Evolutionary conservation across 2,329 filamentous ascomycete species (phyloP).

Genomic region (Venturia pyrina): DNA sequence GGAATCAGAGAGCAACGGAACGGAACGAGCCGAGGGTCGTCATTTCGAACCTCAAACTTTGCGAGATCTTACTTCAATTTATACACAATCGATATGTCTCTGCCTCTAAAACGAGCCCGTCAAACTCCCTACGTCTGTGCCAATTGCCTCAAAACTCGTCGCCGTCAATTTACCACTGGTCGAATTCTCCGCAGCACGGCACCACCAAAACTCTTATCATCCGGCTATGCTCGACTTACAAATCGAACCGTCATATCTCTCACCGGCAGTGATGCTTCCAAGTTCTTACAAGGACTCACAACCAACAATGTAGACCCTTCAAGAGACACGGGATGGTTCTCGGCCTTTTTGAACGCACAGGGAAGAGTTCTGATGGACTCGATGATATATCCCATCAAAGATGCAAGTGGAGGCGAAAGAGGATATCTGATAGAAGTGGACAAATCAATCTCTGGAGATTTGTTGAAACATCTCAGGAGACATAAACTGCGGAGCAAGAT

Average conservation of each 20-base stretch:
- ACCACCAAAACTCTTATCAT: neutral
- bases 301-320: constrained; percentile 52
- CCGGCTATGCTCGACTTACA: constrained; percentile 46
- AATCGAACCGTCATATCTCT: constrained; percentile 72
- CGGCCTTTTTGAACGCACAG: constrained; percentile 71
- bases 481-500: constrained; percentile 83
- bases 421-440: constrained; percentile 78
- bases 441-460: constrained; percentile 47
- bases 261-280: constrained; percentile 66
- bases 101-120: neutral
- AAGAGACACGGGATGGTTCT: constrained; percentile 53
- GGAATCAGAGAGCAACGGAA: neutral
- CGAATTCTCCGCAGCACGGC: neutral
- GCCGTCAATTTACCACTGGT: neutral
- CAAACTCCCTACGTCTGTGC: neutral
- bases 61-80: neutral
- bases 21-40: neutral
- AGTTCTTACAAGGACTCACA: constrained; percentile 80
- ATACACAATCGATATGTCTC: neutral
- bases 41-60: neutral
- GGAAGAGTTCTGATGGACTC: constrained; percentile 82
- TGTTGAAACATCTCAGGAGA: constrained; percentile 66
- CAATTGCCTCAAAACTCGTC: neutral
- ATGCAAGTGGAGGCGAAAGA: constrained; percentile 25
- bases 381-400: constrained; percentile 57